Percentiles rank a stretch among this genome's conserved stretches.
Evolutionary conservation across 2,329 filamentous ascomycete species (phyloP).

Genomic region (Pseudocercospora crystallina): DNA sequence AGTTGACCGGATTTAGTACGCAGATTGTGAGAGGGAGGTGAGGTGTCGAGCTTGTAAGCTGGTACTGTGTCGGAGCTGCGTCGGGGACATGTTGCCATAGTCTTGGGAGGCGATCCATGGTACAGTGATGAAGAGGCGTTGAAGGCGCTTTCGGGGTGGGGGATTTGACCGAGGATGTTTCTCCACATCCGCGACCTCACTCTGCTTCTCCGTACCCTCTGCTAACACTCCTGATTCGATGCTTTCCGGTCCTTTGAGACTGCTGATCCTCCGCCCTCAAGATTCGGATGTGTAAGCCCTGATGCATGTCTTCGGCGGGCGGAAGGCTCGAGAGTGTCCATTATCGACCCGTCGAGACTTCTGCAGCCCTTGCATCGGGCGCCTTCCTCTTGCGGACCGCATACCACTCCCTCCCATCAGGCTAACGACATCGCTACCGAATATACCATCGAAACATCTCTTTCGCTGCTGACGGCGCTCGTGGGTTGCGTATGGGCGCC

Average conservation of each 20-base stretch:
- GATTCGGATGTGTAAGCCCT: neutral
- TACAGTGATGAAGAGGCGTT: too few species aligned
- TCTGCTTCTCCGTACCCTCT: neutral
- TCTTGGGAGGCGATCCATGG: too few species aligned
- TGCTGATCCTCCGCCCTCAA: neutral
- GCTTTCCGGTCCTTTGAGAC: too few species aligned
- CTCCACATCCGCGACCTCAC: too few species aligned
- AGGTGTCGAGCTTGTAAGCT: neutral
- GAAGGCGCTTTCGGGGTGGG: too few species aligned
- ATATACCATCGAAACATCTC: neutral
- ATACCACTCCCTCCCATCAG: neutral
- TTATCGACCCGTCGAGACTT: neutral
- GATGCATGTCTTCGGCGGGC: neutral
- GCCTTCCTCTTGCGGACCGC: too few species aligned
- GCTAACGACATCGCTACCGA: slow-evolving; percentile 6
- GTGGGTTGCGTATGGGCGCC: slow-evolving; percentile 1
- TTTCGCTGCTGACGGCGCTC: neutral
- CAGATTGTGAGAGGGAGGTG: neutral
- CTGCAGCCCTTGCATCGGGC: neutral
- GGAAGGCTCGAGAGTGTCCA: neutral
- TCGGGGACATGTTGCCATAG: too few species aligned
- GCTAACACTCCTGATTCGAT: too few species aligned
- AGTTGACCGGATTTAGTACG: neutral
- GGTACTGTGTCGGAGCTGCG: too few species aligned
- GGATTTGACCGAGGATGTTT: too few species aligned